Evolutionary conservation across 768 basidiomycete genomes (phyloP), one percentile per base, ranked within the genome.

Genomic region (Tylopilus vinaceipallidus): DNA sequence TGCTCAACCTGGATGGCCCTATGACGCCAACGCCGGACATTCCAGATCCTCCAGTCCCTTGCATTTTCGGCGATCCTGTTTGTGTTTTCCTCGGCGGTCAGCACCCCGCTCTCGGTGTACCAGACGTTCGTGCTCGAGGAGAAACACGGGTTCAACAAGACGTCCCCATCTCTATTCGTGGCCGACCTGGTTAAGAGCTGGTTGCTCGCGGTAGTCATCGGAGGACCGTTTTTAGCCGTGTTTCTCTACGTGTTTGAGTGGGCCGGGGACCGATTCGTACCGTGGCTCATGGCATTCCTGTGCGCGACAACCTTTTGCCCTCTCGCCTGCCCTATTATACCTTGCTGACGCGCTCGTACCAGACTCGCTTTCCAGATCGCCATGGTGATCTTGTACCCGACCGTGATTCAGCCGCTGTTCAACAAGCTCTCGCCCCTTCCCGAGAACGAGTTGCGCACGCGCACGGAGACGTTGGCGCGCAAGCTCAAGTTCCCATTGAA

Each of bases 121-220:
- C 79, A 83, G 52, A 97, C 92, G 3, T 99, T 99, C 63, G 88
- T 94, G 6, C 76, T 98, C 33, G 97, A 98, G 70, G 88, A 95
- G 65, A 88, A 86, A 56, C 92, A 97, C 56, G 95, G 95, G 1
- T 98, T 98, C 77, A 99, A 98, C 79, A 97, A 98, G 72, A 94
- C 84, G 6, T 91, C 93, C 0, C 80, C 82, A 1, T 59, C 60
- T 14, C 72, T 95, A 4, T 98, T 91, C 68, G 65, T 93, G 45
- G 71, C 77, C 2, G 95, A 99, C 67, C 64, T 90, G 32, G 26
- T 95, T 60, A 98, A 97, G 68, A 76, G 83, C 27, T 92, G 84
- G 86, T 71, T 71, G 10, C 65, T 95, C 44, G 82, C 79, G 10
- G 77, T 86, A 49, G 78, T 69, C 36, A 73, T 98, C 16, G 91